Percentiles rank a stretch among this genome's conserved stretches.
These are phyloP conservation scores for Omphalotus guepiniiformis DNA, from an alignment of 768 basidiomycete species.

Conservation along the genomic window DNA sequence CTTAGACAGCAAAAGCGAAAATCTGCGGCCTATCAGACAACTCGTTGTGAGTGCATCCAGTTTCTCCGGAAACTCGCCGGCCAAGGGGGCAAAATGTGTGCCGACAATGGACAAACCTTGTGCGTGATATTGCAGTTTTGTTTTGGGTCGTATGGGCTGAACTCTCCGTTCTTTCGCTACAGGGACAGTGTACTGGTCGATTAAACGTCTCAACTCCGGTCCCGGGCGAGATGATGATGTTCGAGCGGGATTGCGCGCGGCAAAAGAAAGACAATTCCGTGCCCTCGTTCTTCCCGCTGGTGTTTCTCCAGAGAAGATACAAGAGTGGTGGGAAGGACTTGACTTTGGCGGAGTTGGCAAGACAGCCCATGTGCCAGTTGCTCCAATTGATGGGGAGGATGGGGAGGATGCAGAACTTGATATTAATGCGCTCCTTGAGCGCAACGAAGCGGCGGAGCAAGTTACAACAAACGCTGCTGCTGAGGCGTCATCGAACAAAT, in stretches of 20 bases:
- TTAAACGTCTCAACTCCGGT: conserved; percentile 33
- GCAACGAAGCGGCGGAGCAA: too few species aligned
- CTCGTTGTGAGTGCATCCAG: conserved; percentile 47
- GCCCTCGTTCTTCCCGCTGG: conserved; percentile 48
- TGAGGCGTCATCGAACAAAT: too few species aligned
- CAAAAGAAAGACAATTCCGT: conserved; percentile 41
- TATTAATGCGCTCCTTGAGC: conserved; percentile 9
- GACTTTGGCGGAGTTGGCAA: conserved; percentile 27
- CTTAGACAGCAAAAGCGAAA: conserved; percentile 27
- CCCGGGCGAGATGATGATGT: conserved; percentile 29
- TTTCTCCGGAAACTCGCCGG: conserved; percentile 33
- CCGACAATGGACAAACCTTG: conserved; percentile 21
- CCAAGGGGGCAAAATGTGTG: conserved; percentile 7
- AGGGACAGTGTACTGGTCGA: conserved; percentile 65
- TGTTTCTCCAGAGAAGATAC: conserved; percentile 36
- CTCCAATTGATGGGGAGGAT: conserved; percentile 15
- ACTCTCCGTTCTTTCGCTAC: not conserved
- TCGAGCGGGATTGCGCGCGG: conserved; percentile 26
- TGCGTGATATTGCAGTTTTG: conserved; percentile 14
- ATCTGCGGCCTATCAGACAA: conserved; percentile 50
- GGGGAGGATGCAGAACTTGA: conserved; percentile 24
- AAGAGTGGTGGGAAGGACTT: conserved; percentile 40
- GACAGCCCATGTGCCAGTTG: conserved; percentile 13
- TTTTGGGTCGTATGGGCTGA: not conserved
- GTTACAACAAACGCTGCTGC: too few species aligned